Evolutionary conservation across 225 moss, liverwort and hornwort genomes (phyloP).

Genomic region (Pseudoscleropodium purum): DNA sequence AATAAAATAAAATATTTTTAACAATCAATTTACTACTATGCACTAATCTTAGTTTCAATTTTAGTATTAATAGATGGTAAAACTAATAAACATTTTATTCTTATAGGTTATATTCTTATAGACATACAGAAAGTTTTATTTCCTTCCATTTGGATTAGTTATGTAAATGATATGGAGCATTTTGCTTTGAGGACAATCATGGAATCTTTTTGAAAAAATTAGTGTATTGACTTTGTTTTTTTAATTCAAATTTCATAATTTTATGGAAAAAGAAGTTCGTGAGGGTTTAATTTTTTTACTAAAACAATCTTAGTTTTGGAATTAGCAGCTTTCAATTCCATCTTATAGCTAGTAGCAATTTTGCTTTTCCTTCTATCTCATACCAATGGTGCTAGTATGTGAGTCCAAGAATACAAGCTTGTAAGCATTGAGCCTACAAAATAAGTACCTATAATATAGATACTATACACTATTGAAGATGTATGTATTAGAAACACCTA

Average conservation of each 20-base stretch:
- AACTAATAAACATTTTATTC: neutral
- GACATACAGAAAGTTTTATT: no score
- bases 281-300: neutral
- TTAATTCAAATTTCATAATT: neutral
- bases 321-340: neutral
- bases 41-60: neutral
- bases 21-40: no score
- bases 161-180: neutral
- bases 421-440: no score
- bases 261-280: neutral
- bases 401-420: no score
- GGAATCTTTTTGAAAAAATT: neutral
- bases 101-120: neutral
- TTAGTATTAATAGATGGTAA: neutral
- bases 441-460: no score
- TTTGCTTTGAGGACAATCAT: neutral
- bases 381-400: no score
- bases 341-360: neutral
- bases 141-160: neutral
- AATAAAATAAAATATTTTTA: no score
- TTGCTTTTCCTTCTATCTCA: neutral
- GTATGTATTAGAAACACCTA: no score
- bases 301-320: neutral
- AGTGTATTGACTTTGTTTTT: neutral
- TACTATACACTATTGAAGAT: no score